Percentiles rank a stretch among this genome's conserved stretches.
Conservation (phyloP, 768 basidiomycete species). For the Trametes coccinea region DNA sequence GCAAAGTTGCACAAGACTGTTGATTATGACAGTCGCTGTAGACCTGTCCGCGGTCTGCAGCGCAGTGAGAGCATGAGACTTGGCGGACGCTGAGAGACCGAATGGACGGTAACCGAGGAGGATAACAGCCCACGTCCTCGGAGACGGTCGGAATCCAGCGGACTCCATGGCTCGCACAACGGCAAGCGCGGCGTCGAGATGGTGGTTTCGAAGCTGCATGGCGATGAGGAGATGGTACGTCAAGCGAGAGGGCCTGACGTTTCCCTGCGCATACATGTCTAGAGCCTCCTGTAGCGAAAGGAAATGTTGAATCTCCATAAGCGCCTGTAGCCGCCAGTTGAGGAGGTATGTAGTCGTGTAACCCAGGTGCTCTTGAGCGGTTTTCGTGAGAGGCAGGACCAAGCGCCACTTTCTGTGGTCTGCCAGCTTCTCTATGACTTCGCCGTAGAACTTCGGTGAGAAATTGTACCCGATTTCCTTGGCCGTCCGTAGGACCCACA, state of each 20-base stretch:
- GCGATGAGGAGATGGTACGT: slow-evolving; percentile 72
- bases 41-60: slow-evolving; percentile 43
- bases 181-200: slow-evolving; percentile 55
- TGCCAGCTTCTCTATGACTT: slow-evolving; percentile 51
- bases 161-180: slow-evolving; percentile 57
- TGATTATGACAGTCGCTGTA: slow-evolving; percentile 57
- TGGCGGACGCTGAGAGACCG: slow-evolving; percentile 57
- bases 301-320: slow-evolving; percentile 56
- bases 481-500: slow-evolving; percentile 49
- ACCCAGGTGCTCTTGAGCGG: slow-evolving; percentile 51
- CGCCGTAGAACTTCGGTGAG: slow-evolving; percentile 59
- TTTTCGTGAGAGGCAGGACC: slow-evolving; percentile 48
- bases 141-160: slow-evolving; percentile 53
- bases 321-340: slow-evolving; percentile 68
- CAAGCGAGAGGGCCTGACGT: slow-evolving; percentile 52
- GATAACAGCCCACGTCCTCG: slow-evolving; percentile 61
- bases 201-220: slow-evolving; percentile 67
- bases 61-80: slow-evolving; percentile 49
- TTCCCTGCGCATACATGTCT: slow-evolving; percentile 48
- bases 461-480: slow-evolving; percentile 49
- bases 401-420: slow-evolving; percentile 48
- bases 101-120: slow-evolving; percentile 58
- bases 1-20: slow-evolving; percentile 64
- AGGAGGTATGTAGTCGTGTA: slow-evolving; percentile 56
- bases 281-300: slow-evolving; percentile 46